Conservation (phyloP, 192 early-diverging fungal species). For the Geranomyces michiganensis region DNA sequence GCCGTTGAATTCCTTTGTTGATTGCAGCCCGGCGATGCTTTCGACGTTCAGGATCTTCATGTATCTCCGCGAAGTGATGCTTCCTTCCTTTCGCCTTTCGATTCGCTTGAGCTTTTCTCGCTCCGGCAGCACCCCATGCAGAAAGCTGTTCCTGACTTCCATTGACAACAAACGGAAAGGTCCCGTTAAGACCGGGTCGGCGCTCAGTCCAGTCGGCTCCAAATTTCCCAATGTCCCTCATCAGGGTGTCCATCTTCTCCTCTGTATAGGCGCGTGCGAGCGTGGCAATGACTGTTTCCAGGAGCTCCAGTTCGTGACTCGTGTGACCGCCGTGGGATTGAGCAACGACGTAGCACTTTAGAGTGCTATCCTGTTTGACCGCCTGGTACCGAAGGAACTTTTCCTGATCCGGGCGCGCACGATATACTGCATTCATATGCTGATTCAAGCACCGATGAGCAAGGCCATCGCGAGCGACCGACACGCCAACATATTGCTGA, state of each 20-base stretch:
- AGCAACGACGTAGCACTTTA: too few species aligned
- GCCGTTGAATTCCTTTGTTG: not conserved
- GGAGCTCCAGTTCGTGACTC: too few species aligned
- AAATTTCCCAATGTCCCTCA: not conserved
- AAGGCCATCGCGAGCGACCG: too few species aligned
- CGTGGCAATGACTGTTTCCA: too few species aligned
- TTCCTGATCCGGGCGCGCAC: too few species aligned
- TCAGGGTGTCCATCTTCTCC: constrained; percentile 5
- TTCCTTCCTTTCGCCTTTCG: not conserved
- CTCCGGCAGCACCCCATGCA: not conserved
- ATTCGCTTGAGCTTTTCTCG: not conserved
- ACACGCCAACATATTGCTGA: constrained; percentile 5
- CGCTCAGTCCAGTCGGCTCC: not conserved
- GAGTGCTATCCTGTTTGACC: too few species aligned
- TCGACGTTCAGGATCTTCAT: not conserved
- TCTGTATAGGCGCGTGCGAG: not conserved
- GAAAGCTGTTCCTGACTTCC: not conserved
- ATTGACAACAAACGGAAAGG: constrained; percentile 1
- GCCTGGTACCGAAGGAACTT: too few species aligned
- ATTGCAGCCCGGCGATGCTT: not conserved
- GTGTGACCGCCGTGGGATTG: too few species aligned
- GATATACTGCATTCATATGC: too few species aligned
- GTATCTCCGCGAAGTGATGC: not conserved
- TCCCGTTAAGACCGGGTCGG: constrained; percentile 2
- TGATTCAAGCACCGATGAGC: too few species aligned